These are phyloP conservation scores for Claviceps maximensis DNA, from an alignment of 2,329 filamentous ascomycete genomes.

Conservation along the genomic window DNA sequence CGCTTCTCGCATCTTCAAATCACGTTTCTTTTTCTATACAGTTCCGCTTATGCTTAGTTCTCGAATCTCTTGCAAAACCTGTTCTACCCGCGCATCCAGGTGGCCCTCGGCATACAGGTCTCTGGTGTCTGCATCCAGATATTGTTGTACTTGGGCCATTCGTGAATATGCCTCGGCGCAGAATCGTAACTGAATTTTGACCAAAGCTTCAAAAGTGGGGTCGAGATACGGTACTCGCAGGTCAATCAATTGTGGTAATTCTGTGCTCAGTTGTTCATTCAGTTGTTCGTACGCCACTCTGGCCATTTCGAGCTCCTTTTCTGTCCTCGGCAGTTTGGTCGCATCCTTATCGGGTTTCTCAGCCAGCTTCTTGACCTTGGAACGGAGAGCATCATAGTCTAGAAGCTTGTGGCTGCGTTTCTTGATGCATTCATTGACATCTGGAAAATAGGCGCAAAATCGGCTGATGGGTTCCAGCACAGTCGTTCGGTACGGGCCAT, in stretches of 20 bases:
- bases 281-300: conserved; percentile 89
- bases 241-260: conserved; percentile 92
- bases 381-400: conserved; percentile 91
- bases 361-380: conserved; percentile 90
- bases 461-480: conserved; percentile 90
- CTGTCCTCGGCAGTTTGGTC: conserved; percentile 85
- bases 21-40: conserved; percentile 29
- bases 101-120: conserved; percentile 94
- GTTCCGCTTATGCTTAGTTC: conserved; percentile 83
- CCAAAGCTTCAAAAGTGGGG: conserved; percentile 90
- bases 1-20: neutral
- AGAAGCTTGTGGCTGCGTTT: conserved; percentile 97
- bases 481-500: conserved; percentile 87
- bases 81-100: conserved; percentile 80
- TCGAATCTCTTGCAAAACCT: conserved; percentile 91
- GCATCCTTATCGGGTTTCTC: conserved; percentile 99
- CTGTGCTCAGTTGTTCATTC: conserved; percentile 87
- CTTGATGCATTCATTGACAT: conserved; percentile 99
- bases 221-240: conserved; percentile 94
- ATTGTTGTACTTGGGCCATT: conserved; percentile 99
- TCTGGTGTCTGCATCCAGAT: conserved; percentile 85
- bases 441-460: conserved; percentile 97
- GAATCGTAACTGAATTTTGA: conserved; percentile 96
- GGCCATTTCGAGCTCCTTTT: conserved; percentile 93
- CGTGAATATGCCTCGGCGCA: conserved; percentile 94